phyloP scores from a whole-genome alignment of 2,329 filamentous ascomycete genomes.

The Didymellaceae sp. region DNA sequence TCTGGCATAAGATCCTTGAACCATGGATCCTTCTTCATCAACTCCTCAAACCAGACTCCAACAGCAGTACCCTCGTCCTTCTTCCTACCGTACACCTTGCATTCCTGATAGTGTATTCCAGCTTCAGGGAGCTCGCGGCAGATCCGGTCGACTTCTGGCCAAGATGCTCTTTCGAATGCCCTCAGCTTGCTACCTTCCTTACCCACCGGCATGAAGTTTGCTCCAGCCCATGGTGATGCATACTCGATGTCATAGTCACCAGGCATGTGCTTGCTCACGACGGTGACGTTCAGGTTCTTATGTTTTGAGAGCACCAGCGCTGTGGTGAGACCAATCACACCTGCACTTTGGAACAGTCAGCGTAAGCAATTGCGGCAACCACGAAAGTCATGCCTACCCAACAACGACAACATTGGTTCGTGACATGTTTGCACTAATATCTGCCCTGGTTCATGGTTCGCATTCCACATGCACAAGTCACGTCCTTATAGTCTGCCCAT shows the following conservation, averaged over 20 bases:
- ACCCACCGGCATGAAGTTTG: slow-evolving; percentile 71
- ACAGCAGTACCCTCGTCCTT: slow-evolving; percentile 66
- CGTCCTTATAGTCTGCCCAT: slow-evolving; percentile 7
- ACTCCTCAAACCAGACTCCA: slow-evolving; percentile 68
- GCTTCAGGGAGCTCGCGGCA: slow-evolving; percentile 72
- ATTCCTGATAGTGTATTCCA: slow-evolving; percentile 76
- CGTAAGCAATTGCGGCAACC: slow-evolving; percentile 5
- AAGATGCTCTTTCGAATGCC: slow-evolving; percentile 53
- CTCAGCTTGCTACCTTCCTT: slow-evolving; percentile 49
- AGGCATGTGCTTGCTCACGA: slow-evolving; percentile 87
- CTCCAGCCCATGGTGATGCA: slow-evolving; percentile 85
- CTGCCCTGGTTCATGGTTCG: background rate
- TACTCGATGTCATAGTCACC: slow-evolving; percentile 93
- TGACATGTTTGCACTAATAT: slow-evolving; percentile 13
- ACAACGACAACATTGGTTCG: slow-evolving; percentile 54
- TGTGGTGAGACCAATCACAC: slow-evolving; percentile 70
- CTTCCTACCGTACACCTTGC: slow-evolving; percentile 65
- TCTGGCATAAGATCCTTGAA: slow-evolving; percentile 74
- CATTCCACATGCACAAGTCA: background rate
- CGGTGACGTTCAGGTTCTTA: slow-evolving; percentile 65
- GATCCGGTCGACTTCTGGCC: slow-evolving; percentile 52
- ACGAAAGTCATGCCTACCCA: slow-evolving; percentile 48
- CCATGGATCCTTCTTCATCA: slow-evolving; percentile 74
- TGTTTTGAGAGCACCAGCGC: slow-evolving; percentile 67
- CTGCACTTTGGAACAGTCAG: slow-evolving; percentile 57